Evolutionary conservation across 2,329 filamentous ascomycete genomes (phyloP).

Genomic region (Ceratocystis lukuohia): DNA sequence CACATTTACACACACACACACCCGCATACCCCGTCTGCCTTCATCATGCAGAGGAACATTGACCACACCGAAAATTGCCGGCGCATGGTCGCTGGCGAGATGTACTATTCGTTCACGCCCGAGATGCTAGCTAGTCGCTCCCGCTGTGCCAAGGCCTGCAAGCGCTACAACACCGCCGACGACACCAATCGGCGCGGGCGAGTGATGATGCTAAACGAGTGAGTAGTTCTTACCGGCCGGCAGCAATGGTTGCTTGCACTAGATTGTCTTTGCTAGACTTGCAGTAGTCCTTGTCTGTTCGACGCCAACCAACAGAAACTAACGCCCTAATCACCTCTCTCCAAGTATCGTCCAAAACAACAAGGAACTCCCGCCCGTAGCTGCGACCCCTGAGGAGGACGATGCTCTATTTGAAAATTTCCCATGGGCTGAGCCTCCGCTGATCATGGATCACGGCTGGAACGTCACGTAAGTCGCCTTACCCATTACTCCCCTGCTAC

Average conservation of each 20-base stretch:
- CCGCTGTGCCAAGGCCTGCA: constrained; percentile 48
- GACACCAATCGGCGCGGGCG: constrained; percentile 45
- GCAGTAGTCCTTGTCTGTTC: background rate
- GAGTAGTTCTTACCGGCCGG: constrained; percentile 26
- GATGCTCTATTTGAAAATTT: constrained; percentile 48
- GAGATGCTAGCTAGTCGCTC: constrained; percentile 49
- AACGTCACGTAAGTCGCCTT: constrained; percentile 43
- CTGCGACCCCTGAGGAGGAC: constrained; percentile 37
- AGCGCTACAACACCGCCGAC: constrained; percentile 49
- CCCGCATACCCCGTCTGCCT: background rate
- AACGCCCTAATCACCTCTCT: background rate
- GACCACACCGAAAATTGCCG: constrained; percentile 13
- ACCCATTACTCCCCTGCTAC: too few species aligned
- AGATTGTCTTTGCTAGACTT: too few species aligned
- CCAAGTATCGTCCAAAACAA: constrained; percentile 46
- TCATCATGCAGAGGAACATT: background rate
- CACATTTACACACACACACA: background rate
- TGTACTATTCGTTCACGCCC: constrained; percentile 62
- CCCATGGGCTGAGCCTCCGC: constrained; percentile 56
- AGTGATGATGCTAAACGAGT: constrained; percentile 60
- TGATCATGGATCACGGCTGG: constrained; percentile 64
- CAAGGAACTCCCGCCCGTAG: constrained; percentile 47
- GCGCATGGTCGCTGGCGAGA: constrained; percentile 52
- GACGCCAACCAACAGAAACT: background rate
- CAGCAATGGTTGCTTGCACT: too few species aligned